A percentile compares a stretch with the other conserved stretches of the same genome.
Evolutionary conservation across 192 early-diverging fungal genomes (phyloP).

Genomic region (Mortierella hygrophila): DNA sequence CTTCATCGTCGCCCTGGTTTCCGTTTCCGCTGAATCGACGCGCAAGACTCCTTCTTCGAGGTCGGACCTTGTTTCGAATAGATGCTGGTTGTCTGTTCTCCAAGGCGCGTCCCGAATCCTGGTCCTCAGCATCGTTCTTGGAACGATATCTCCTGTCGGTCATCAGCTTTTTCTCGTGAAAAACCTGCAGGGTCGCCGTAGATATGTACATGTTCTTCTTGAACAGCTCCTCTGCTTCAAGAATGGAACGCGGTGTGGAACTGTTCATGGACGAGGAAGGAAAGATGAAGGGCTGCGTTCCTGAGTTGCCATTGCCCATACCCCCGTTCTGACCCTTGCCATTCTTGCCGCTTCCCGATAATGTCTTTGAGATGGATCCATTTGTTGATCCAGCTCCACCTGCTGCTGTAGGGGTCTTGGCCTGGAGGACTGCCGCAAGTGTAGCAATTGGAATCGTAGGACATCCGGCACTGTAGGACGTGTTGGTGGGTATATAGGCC

Average conservation of each 20-base stretch:
- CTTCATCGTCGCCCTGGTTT: constrained; percentile 52
- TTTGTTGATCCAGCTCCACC: constrained; percentile 9
- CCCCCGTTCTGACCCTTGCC: constrained; percentile 23
- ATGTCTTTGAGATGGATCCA: constrained; percentile 19
- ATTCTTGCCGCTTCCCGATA: constrained; percentile 19
- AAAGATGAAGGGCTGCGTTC: constrained; percentile 59
- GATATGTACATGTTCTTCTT: constrained; percentile 63
- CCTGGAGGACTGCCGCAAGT: constrained; percentile 34
- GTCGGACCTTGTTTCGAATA: constrained; percentile 19
- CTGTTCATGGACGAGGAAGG: constrained; percentile 59
- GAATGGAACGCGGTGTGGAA: constrained; percentile 60
- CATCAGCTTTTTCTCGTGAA: constrained; percentile 61
- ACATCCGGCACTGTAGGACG: constrained; percentile 9
- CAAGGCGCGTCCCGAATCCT: constrained; percentile 38
- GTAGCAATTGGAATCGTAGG: constrained; percentile 30
- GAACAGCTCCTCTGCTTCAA: constrained; percentile 65
- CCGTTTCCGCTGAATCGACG: constrained; percentile 38
- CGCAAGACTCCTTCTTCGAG: constrained; percentile 27
- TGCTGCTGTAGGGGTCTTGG: constrained; percentile 15
- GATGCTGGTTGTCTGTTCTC: constrained; percentile 45
- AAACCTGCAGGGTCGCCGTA: constrained; percentile 59
- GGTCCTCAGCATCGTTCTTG: constrained; percentile 36
- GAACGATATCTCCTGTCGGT: constrained; percentile 41
- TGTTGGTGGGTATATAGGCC: constrained; percentile 62
- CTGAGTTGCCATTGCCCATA: constrained; percentile 32